Evolutionary conservation across 1,139 yeast genomes (phyloP).

Genomic region (Hemisphaericaspora subhashii): DNA sequence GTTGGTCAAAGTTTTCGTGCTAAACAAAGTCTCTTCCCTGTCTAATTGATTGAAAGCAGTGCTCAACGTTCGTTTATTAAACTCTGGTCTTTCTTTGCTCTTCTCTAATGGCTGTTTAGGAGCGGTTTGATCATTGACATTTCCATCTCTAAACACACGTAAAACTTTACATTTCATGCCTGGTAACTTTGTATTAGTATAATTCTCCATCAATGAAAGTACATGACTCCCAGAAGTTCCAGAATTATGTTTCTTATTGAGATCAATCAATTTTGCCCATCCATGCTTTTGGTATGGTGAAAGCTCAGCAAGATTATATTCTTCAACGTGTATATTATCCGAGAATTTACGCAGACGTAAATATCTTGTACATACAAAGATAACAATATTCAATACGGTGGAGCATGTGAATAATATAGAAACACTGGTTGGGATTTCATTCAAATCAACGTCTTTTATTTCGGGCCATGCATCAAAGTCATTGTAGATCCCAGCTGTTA

Average conservation of each 20-base stretch:
- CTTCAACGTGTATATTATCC: slow-evolving; percentile 30
- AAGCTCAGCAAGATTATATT: slow-evolving; percentile 27
- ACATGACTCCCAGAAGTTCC: slow-evolving; percentile 41
- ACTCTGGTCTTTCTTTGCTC: background rate
- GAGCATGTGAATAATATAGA: slow-evolving; percentile 16
- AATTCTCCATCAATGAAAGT: slow-evolving; percentile 38
- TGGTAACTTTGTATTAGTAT: slow-evolving; percentile 26
- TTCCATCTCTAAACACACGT: slow-evolving; percentile 25
- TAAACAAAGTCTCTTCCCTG: slow-evolving; percentile 26
- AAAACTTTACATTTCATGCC: slow-evolving; percentile 37
- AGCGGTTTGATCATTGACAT: slow-evolving; percentile 1
- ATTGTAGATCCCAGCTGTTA: slow-evolving; percentile 10
- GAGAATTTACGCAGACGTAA: slow-evolving; percentile 15
- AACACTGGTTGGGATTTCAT: slow-evolving; percentile 15
- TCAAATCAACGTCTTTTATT: no score
- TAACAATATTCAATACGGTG: slow-evolving; percentile 11
- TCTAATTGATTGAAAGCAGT: background rate
- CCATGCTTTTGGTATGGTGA: slow-evolving; percentile 32
- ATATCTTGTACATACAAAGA: slow-evolving; percentile 16
- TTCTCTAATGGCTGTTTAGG: slow-evolving; percentile 2
- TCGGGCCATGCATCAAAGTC: slow-evolving; percentile 9
- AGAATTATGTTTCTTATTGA: slow-evolving; percentile 28
- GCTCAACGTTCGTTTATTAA: background rate
- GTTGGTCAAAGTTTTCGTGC: slow-evolving; percentile 21
- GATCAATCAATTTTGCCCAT: slow-evolving; percentile 37